These are phyloP conservation scores for Colletotrichum gigasporum DNA, from an alignment of 2,329 filamentous ascomycete species.

Conservation along the genomic window DNA sequence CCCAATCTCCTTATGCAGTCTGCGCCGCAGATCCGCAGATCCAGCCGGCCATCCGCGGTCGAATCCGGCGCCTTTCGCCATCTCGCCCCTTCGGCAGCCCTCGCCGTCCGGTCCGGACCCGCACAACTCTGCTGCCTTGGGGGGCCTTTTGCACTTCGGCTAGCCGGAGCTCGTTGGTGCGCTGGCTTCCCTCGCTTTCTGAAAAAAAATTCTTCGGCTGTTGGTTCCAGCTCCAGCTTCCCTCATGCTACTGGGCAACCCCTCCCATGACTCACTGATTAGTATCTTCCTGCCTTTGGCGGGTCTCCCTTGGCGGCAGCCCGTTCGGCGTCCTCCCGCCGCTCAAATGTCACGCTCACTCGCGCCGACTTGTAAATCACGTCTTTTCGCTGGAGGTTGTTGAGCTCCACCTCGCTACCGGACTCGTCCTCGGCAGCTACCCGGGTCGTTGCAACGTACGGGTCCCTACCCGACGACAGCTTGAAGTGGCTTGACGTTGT, in stretches of 20 bases:
- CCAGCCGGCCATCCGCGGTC: not conserved
- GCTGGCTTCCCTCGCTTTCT: no score
- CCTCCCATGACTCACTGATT: no score
- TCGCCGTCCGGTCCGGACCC: conserved; percentile 3
- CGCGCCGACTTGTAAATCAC: conserved; percentile 35
- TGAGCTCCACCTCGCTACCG: conserved; percentile 35
- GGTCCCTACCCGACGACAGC: conserved; percentile 33
- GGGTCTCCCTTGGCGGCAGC: not conserved
- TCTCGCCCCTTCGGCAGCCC: conserved; percentile 4
- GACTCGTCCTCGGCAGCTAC: conserved; percentile 28
- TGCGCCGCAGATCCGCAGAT: conserved; percentile 13
- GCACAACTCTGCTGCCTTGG: no score
- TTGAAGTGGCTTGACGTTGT: conserved; percentile 32
- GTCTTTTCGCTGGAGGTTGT: conserved; percentile 22
- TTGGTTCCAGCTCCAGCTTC: not conserved
- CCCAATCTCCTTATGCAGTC: not conserved
- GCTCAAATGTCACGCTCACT: conserved; percentile 34
- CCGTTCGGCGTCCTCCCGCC: conserved; percentile 15
- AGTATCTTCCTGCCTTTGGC: not conserved
- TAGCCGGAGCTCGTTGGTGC: no score
- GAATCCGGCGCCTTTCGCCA: not conserved
- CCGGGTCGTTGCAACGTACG: conserved; percentile 26
- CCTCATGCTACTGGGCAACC: no score
- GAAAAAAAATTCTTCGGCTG: no score
- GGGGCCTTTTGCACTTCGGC: no score